These are phyloP conservation scores for Zizania palustris DNA, from an alignment of 202 grass and related monocot species.

Conservation along the genomic window DNA sequence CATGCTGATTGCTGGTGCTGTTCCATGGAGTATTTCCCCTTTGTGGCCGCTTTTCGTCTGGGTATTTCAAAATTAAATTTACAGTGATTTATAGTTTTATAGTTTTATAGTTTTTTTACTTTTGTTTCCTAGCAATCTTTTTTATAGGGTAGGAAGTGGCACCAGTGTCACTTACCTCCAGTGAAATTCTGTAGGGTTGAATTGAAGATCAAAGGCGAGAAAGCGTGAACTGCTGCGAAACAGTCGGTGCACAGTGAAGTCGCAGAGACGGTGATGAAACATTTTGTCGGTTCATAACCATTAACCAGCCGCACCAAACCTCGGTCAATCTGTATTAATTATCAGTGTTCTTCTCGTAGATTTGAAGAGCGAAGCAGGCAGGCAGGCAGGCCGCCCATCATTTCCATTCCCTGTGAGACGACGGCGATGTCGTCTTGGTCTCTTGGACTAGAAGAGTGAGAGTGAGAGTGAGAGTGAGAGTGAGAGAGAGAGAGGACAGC, in stretches of 20 bases:
- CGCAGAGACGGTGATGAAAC: not conserved
- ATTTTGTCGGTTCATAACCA: conserved; percentile 28
- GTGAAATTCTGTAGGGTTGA: not conserved
- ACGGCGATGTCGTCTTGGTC: conserved; percentile 17
- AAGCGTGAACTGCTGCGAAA: not conserved
- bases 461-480: too few species aligned
- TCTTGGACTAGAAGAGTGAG: not conserved
- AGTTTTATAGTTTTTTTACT: too few species aligned
- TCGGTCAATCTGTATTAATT: not conserved
- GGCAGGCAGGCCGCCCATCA: not conserved
- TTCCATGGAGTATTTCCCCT: not conserved
- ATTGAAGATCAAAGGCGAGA: not conserved
- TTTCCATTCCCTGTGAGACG: conserved; percentile 8
- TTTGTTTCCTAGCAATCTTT: too few species aligned
- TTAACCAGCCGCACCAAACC: not conserved
- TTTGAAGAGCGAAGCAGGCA: not conserved
- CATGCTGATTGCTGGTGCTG: conserved; percentile 32
- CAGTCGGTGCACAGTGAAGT: not conserved
- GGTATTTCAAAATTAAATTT: not conserved
- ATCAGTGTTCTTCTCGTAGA: not conserved
- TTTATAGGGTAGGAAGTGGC: too few species aligned
- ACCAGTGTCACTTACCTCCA: too few species aligned
- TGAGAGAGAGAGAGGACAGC: not conserved
- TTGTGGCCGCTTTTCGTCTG: conserved; percentile 11
- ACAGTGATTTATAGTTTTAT: too few species aligned